These are phyloP conservation scores for Backusella westeae DNA, from an alignment of 192 early-diverging fungal species.

Conservation along the genomic window DNA sequence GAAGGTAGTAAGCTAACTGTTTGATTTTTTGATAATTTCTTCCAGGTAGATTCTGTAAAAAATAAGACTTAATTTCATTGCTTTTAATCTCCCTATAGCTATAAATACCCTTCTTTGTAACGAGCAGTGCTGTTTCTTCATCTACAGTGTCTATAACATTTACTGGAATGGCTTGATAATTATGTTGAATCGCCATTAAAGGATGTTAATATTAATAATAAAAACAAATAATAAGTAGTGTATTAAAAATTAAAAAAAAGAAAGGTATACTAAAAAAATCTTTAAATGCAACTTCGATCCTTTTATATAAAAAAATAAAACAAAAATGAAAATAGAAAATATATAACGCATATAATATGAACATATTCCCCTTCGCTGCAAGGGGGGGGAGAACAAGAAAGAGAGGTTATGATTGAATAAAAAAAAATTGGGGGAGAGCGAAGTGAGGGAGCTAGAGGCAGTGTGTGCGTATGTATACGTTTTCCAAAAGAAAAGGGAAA, in stretches of 20 bases:
- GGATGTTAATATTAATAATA: neutral
- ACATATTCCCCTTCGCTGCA: conserved; percentile 1
- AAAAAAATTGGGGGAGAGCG: neutral
- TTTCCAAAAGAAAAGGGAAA: neutral
- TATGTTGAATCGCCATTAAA: neutral
- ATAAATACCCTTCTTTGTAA: neutral
- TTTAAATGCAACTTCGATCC: neutral
- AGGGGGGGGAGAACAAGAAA: neutral
- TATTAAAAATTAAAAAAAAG: neutral
- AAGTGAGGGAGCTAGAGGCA: neutral
- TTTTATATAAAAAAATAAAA: neutral
- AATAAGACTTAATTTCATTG: neutral
- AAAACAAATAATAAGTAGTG: neutral
- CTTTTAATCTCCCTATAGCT: neutral
- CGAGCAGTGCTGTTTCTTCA: neutral
- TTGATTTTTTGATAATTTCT: conserved; percentile 7
- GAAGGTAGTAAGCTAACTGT: conserved; percentile 20
- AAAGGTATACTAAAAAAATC: neutral
- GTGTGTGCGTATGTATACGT: neutral
- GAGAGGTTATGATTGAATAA: neutral
- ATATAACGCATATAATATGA: neutral
- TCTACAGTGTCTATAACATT: neutral
- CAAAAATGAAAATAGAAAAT: neutral
- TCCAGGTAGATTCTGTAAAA: conserved; percentile 3
- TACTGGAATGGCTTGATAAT: conserved; percentile 1